These are phyloP conservation scores for Prunus yedoensis DNA, from an alignment of 331 rosid species.

Conservation along the genomic window DNA sequence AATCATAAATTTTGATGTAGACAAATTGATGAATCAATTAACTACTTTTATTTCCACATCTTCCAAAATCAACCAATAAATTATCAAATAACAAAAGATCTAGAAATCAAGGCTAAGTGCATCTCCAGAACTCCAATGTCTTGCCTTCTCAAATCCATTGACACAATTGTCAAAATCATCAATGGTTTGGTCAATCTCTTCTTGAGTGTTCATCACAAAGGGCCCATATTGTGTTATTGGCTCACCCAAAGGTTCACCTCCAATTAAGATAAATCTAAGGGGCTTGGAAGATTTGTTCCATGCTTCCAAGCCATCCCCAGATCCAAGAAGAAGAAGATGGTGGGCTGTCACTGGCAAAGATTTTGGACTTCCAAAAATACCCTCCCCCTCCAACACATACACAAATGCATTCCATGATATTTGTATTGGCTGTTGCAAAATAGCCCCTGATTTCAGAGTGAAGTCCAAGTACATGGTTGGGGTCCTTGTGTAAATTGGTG, in stretches of 20 bases:
- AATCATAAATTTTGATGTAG: background rate
- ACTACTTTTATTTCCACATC: background rate
- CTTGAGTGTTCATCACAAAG: conserved; percentile 90
- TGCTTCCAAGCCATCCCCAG: conserved; percentile 75
- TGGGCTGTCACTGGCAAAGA: conserved; percentile 52
- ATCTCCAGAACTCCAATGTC: conserved; percentile 77
- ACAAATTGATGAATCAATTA: background rate
- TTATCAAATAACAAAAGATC: background rate
- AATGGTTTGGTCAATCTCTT: conserved; percentile 83
- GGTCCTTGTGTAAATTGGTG: conserved; percentile 81
- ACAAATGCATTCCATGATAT: conserved; percentile 82
- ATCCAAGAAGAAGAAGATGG: conserved; percentile 73
- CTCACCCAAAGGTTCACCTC: conserved; percentile 83
- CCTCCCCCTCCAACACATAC: conserved; percentile 85
- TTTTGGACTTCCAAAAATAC: conserved; percentile 54
- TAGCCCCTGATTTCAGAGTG: conserved; percentile 71
- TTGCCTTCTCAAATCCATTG: conserved; percentile 93
- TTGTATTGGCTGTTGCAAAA: conserved; percentile 67
- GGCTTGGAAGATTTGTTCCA: conserved; percentile 78
- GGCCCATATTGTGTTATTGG: conserved; percentile 79
- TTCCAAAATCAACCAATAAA: background rate
- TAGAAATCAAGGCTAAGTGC: conserved; percentile 32
- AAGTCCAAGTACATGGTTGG: conserved; percentile 91
- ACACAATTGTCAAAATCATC: conserved; percentile 75
- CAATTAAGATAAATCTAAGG: conserved; percentile 74